Conservation (phyloP, 129 eudicot genomes). For the Tagetes erecta region DNA sequence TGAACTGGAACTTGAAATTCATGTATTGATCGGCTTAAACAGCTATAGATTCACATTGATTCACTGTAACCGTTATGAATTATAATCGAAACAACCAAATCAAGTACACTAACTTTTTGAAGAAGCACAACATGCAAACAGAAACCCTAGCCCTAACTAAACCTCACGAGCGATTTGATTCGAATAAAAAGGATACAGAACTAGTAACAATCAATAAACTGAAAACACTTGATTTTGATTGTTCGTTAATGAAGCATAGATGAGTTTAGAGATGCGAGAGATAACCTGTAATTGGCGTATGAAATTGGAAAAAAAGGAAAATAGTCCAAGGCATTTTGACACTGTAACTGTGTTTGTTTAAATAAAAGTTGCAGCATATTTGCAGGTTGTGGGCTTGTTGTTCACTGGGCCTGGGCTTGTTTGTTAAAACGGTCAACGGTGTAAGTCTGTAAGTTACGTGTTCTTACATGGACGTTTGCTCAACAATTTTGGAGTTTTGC, state of each 20-base stretch:
- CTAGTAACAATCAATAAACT: constrained; percentile 12
- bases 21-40: neutral
- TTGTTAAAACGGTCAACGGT: no score
- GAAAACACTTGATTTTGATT: neutral
- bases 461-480: no score
- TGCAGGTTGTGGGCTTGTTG: neutral
- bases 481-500: no score
- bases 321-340: neutral
- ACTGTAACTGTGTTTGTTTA: neutral
- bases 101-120: neutral
- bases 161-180: constrained; percentile 17
- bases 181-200: neutral
- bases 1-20: neutral
- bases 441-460: no score
- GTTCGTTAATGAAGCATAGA: neutral
- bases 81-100: neutral
- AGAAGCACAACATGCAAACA: neutral
- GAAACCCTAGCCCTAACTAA: constrained; percentile 33
- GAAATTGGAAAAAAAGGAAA: constrained; percentile 12
- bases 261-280: neutral
- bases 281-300: constrained; percentile 24
- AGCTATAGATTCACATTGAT: neutral
- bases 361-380: neutral
- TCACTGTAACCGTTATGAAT: neutral
- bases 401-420: neutral